A percentile compares a stretch with the other conserved stretches of the same genome.
Evolutionary conservation across 371 early-diverging fungal species (phyloP).

Genomic region (Apophysomyces trapeziformis): DNA sequence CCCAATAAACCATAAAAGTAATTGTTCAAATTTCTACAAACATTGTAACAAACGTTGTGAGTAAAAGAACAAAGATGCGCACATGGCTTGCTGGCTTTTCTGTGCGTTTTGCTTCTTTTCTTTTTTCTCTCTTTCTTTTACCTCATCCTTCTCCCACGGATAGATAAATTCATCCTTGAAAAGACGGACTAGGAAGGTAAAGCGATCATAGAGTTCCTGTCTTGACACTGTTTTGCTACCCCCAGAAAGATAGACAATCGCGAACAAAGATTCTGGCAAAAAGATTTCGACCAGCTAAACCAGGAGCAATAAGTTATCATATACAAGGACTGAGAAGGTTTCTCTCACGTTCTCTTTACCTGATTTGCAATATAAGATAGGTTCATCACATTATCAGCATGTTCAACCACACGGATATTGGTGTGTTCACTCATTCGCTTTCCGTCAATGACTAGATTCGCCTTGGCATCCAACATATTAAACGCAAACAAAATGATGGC

Average conservation of each 20-base stretch:
- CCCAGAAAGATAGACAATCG: slow-evolving; percentile 44
- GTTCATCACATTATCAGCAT: slow-evolving; percentile 57
- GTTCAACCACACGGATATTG: slow-evolving; percentile 46
- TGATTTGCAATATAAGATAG: slow-evolving; percentile 55
- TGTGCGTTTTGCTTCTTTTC: no score
- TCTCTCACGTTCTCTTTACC: slow-evolving; percentile 14
- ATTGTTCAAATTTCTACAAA: slow-evolving; percentile 41
- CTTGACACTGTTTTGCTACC: slow-evolving; percentile 17
- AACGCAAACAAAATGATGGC: slow-evolving; percentile 44
- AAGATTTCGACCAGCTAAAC: slow-evolving; percentile 41
- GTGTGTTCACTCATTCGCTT: slow-evolving; percentile 47
- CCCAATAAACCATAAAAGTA: slow-evolving; percentile 37
- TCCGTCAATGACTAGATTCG: slow-evolving; percentile 44
- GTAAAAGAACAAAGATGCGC: background rate
- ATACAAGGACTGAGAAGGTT: no score
- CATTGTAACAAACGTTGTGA: background rate
- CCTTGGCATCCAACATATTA: slow-evolving; percentile 39
- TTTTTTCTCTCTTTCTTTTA: slow-evolving; percentile 22
- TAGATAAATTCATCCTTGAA: slow-evolving; percentile 54
- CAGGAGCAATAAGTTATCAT: slow-evolving; percentile 3
- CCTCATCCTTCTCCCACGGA: slow-evolving; percentile 49
- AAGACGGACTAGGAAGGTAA: slow-evolving; percentile 46
- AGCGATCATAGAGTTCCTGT: slow-evolving; percentile 38
- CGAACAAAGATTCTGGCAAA: slow-evolving; percentile 47
- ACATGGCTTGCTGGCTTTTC: no score